Evolutionary conservation across 352 stramenopile genomes (phyloP), one percentile per base, ranked within the genome.

Genomic region (Phytophthora multivora): DNA sequence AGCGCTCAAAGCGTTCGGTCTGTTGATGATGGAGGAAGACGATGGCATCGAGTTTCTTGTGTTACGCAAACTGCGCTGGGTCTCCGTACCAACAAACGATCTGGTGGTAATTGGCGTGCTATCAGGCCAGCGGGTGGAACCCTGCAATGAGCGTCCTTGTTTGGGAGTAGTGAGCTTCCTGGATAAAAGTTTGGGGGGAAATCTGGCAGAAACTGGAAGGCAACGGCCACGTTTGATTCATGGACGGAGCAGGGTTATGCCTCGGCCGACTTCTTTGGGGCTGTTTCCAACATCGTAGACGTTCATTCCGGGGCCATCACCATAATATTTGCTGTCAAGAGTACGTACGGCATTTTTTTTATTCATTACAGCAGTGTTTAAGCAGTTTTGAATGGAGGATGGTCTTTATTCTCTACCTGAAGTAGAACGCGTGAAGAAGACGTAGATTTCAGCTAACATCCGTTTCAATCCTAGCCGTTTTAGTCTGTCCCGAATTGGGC

Each of bases 1-100:
- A 2, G 51, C 41, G 5, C 26, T 70, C 7, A 73, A 66, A 56
- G 50, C 66, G 0, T 59, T 70, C 31, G 60, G 60, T 0, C 8
- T 70, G 11, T 12, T 73, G 9, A 59, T 48, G 16, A 53, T 70
- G 53, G 43, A 59, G 5, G 59, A 66, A 33, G 53, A 59, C 11
- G 59, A 51, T 13, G 55, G 36, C 10, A 28, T 23, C 0, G 59
- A 66, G 16, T 69, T 59, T 21, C 36, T 73, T 1, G 65, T 47
- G 6, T 8, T 66, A 3, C 59, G 64, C 5, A 62, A 67, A 5
- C 16, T 66, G 23, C 52, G 47, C 15, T 73, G 52, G 65, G 12
- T 66, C 6, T 18, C 25, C 2, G 43, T 55, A 0, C 45, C 53
- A 4, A 43, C 21, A 2, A 18, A 48, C 5, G 54, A 70, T 5